Conservation (phyloP, 140 eudicot species). For the Stevia rebaudiana region DNA sequence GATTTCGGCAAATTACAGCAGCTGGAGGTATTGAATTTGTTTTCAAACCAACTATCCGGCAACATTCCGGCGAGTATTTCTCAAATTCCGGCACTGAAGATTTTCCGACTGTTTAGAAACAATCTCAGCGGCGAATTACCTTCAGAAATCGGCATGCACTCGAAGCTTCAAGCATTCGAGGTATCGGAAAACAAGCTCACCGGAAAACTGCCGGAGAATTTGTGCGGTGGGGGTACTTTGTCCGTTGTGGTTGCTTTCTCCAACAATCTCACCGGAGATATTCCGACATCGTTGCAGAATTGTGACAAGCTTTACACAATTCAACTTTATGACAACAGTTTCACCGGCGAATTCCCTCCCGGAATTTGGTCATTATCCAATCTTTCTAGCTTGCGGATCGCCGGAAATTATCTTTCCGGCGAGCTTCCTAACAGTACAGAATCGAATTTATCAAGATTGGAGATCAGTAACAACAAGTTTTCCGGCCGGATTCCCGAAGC, state of each 20-base stretch:
- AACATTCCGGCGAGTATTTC: slow-evolving; percentile 48
- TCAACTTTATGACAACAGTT: slow-evolving; percentile 44
- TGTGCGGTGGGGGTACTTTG: slow-evolving; percentile 54
- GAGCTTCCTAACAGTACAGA: slow-evolving; percentile 45
- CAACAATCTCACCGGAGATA: slow-evolving; percentile 61
- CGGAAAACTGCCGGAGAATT: slow-evolving; percentile 60
- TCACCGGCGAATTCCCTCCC: slow-evolving; percentile 57
- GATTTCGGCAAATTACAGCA: slow-evolving; percentile 47
- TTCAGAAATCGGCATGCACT: slow-evolving; percentile 53
- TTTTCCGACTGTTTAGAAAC: slow-evolving; percentile 43
- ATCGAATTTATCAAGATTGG: slow-evolving; percentile 57
- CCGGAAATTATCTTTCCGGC: slow-evolving; percentile 55
- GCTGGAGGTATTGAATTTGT: slow-evolving; percentile 48
- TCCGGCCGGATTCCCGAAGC: slow-evolving; percentile 53
- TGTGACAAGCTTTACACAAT: slow-evolving; percentile 42
- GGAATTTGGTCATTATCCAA: slow-evolving; percentile 49
- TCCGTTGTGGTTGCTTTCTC: slow-evolving; percentile 49
- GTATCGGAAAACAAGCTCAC: slow-evolving; percentile 62
- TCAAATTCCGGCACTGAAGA: slow-evolving; percentile 31
- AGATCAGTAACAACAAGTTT: slow-evolving; percentile 65
- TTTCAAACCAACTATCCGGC: slow-evolving; percentile 47
- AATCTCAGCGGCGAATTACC: slow-evolving; percentile 56
- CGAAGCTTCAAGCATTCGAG: slow-evolving; percentile 66
- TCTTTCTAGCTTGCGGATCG: slow-evolving; percentile 41
- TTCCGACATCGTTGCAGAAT: slow-evolving; percentile 50